Evolutionary conservation across 225 moss, liverwort and hornwort genomes (phyloP), one percentile per base, ranked within the genome.

Genomic region (Asterella californica): DNA sequence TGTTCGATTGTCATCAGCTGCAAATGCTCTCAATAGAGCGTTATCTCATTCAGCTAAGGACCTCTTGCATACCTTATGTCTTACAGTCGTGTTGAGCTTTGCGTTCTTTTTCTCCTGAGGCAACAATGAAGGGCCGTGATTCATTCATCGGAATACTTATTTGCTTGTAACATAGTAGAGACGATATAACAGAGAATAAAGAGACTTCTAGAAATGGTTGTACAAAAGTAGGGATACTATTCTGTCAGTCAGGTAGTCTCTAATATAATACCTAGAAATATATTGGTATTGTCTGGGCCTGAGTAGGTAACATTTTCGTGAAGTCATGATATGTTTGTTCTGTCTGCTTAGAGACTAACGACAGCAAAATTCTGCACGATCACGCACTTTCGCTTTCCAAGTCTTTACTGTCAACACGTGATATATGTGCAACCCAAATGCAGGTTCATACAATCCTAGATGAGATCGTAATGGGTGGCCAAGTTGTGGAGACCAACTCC

Each of bases 371-470:
- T 57, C 24, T 57, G 57, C 57, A 57, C 6, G 15, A 18, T 57
- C 53, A 54, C 18, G 18, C 21, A 24, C 62, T 27, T 4, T 1
- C 1, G 62, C 2, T 17, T 60, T 4, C 5, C 22, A 25, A 6
- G 49, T 17, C 24, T 21, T 2, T 25, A 77, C 27, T 77, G 46
- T n/a, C 53, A 36, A 59, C 33, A 38, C 55, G 38, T 49, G 72
- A 72, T 57, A 53, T 52, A 75, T 75, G 9, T 76, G 57, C 18
- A 22, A 17, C 36, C 36, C 57, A 22, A 30, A 24, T 69, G 82
- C 90, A 99, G 97, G 91, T 99, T 24, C 93, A 99, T 76, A 89
- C 93, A 29, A 99, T 99, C 57, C 90, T 99, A 83, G 97, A 95
- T 87, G 97, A 99, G 84, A 99, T 95, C 84, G 85, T 95, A 67